Evolutionary conservation across 441 rosid species (phyloP).

Genomic region (Mallotus repandus): DNA sequence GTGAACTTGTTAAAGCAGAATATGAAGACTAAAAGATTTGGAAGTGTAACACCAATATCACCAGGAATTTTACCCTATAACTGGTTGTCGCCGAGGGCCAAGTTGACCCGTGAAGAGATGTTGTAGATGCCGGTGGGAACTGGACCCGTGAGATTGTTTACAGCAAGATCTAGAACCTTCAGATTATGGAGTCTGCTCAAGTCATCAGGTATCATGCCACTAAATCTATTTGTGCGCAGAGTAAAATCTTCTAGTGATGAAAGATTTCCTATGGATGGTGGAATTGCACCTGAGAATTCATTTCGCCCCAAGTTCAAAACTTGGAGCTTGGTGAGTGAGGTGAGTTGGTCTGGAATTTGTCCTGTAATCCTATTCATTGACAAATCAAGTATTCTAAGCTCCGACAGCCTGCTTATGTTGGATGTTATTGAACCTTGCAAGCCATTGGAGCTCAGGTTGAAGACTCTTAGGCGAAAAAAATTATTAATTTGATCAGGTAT

Average conservation of each 20-base stretch:
- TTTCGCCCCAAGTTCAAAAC: slow-evolving; percentile 46
- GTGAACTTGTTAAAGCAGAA: slow-evolving; percentile 47
- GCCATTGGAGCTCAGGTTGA: slow-evolving; percentile 43
- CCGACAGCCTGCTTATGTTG: slow-evolving; percentile 32
- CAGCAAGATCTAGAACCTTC: slow-evolving; percentile 42
- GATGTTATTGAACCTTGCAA: slow-evolving; percentile 38
- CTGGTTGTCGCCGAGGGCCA: slow-evolving; percentile 49
- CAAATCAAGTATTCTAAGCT: slow-evolving; percentile 39
- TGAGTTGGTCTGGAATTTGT: slow-evolving; percentile 35
- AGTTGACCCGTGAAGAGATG: slow-evolving; percentile 41
- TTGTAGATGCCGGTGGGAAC: slow-evolving; percentile 49
- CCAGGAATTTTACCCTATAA: slow-evolving; percentile 45
- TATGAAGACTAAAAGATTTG: slow-evolving; percentile 45
- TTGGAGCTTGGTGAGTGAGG: slow-evolving; percentile 32
- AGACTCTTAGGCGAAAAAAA: slow-evolving; percentile 39
- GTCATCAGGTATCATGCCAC: slow-evolving; percentile 39
- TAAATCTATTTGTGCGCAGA: slow-evolving; percentile 38
- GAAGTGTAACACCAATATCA: slow-evolving; percentile 46
- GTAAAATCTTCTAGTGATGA: slow-evolving; percentile 36
- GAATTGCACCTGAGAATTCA: slow-evolving; percentile 35
- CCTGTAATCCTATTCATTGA: slow-evolving; percentile 43
- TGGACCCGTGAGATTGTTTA: slow-evolving; percentile 40
- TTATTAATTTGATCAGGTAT: slow-evolving; percentile 39
- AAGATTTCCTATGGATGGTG: slow-evolving; percentile 43
- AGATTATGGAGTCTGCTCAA: slow-evolving; percentile 37